These are phyloP conservation scores for Powellomyces hirtus DNA, from an alignment of 192 early-diverging fungal species.

Conservation along the genomic window DNA sequence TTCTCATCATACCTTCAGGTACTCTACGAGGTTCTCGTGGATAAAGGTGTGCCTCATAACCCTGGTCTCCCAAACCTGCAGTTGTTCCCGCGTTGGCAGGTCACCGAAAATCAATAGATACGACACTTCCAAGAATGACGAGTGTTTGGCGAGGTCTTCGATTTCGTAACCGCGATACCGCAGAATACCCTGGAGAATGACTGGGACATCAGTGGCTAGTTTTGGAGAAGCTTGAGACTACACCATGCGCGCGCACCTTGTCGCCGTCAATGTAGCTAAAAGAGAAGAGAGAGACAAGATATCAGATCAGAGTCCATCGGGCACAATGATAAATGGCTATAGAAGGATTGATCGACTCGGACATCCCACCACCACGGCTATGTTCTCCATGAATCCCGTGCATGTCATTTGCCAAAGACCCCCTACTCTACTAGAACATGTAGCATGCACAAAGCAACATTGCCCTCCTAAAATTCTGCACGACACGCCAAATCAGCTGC, in stretches of 20 bases:
- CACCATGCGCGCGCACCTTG: background rate
- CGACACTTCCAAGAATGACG: conserved; percentile 64
- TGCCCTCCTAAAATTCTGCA: too few species aligned
- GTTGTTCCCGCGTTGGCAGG: conserved; percentile 52
- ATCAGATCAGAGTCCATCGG: background rate
- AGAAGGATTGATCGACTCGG: too few species aligned
- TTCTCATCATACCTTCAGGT: conserved; percentile 38
- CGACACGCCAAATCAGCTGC: background rate
- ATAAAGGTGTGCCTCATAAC: conserved; percentile 61
- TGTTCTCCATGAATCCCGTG: too few species aligned
- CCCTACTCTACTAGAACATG: too few species aligned
- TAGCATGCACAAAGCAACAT: background rate
- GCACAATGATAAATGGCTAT: background rate
- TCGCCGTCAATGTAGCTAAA: conserved; percentile 70
- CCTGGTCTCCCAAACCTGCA: conserved; percentile 43
- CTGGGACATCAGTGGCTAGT: background rate
- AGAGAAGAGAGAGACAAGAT: background rate
- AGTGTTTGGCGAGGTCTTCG: conserved; percentile 64
- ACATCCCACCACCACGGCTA: too few species aligned
- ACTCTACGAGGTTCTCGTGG: conserved; percentile 55
- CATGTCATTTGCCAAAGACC: too few species aligned
- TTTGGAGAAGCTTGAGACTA: background rate
- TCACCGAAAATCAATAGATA: conserved; percentile 66
- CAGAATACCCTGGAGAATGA: conserved; percentile 46
- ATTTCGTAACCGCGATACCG: conserved; percentile 63